Evolutionary conservation across 768 basidiomycete species (phyloP).

Genomic region (Porphyrellus cyaneotinctus): DNA sequence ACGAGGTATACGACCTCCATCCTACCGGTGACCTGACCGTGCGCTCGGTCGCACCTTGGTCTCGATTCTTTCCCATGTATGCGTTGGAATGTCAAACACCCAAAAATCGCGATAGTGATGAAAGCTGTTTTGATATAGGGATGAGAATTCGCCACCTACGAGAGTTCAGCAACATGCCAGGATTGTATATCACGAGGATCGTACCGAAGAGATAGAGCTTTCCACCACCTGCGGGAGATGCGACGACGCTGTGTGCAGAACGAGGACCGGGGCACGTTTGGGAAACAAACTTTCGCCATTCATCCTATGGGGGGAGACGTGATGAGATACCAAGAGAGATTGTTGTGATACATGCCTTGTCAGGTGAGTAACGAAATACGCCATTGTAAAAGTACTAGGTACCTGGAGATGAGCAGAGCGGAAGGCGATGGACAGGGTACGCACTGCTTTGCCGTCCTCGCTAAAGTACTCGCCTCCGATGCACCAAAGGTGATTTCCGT

Average conservation of each 20-base stretch:
- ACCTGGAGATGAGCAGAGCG: background rate
- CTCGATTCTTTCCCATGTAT: slow-evolving; percentile 85
- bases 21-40: slow-evolving; percentile 75
- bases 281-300: slow-evolving; percentile 85
- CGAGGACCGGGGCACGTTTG: slow-evolving; percentile 84
- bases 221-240: slow-evolving; percentile 73
- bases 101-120: slow-evolving; percentile 90
- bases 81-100: slow-evolving; percentile 75
- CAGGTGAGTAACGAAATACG: slow-evolving; percentile 80
- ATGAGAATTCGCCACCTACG: slow-evolving; percentile 82
- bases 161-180: background rate
- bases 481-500: slow-evolving; percentile 76
- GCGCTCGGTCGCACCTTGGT: slow-evolving; percentile 78
- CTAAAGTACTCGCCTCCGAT: slow-evolving; percentile 87
- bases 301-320: slow-evolving; percentile 45
- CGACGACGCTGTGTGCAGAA: slow-evolving; percentile 80
- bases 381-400: slow-evolving; percentile 81
- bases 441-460: slow-evolving; percentile 77
- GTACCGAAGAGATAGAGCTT: slow-evolving; percentile 80
- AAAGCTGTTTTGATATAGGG: slow-evolving; percentile 75
- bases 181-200: background rate
- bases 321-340: background rate
- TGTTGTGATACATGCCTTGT: slow-evolving; percentile 47
- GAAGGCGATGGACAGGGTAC: slow-evolving; percentile 7
- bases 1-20: background rate